Percentiles rank a stretch among this genome's conserved stretches.
These are phyloP conservation scores for Acanthamoeba polyphaga DNA, from an alignment of 208 protist species.

Conservation along the genomic window DNA sequence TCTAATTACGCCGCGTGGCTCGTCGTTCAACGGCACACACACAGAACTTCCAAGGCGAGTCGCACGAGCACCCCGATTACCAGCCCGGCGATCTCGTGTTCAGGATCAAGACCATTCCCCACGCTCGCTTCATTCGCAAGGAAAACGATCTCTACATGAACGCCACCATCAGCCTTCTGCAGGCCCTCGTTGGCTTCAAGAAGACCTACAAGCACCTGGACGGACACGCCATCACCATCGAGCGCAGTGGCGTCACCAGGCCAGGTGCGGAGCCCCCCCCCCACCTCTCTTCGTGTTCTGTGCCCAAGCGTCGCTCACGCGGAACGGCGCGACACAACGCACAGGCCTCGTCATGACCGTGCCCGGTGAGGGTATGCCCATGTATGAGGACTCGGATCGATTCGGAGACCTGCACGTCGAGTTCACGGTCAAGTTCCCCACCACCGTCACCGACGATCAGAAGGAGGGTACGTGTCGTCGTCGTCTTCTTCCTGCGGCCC, in stretches of 20 bases:
- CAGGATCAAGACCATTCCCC: constrained; percentile 77
- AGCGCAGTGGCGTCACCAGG: constrained; percentile 81
- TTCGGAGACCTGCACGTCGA: constrained; percentile 94
- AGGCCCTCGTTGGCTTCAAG: constrained; percentile 94
- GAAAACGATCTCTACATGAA: constrained; percentile 93
- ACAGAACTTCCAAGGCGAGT: constrained; percentile 74
- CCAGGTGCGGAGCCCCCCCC: constrained; percentile 70
- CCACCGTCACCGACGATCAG: constrained; percentile 74
- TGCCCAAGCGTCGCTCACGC: not conserved
- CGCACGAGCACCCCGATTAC: constrained; percentile 79
- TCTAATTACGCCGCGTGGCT: not conserved
- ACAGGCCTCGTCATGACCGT: constrained; percentile 88
- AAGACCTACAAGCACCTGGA: constrained; percentile 93
- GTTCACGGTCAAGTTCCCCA: constrained; percentile 92
- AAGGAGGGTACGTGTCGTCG: constrained; percentile 55
- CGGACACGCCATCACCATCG: constrained; percentile 87
- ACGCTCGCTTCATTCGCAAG: constrained; percentile 90
- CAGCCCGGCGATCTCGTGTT: constrained; percentile 86
- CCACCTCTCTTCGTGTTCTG: not conserved
- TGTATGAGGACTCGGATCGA: constrained; percentile 92
- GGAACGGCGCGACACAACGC: not conserved
- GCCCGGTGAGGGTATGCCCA: constrained; percentile 94
- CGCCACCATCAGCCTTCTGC: constrained; percentile 91
- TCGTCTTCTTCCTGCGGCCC: not conserved
- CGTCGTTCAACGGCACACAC: not conserved